Base-by-base conservation (phyloP, 2,329 filamentous ascomycete species). In the Colletotrichum sansevieriae region DNA sequence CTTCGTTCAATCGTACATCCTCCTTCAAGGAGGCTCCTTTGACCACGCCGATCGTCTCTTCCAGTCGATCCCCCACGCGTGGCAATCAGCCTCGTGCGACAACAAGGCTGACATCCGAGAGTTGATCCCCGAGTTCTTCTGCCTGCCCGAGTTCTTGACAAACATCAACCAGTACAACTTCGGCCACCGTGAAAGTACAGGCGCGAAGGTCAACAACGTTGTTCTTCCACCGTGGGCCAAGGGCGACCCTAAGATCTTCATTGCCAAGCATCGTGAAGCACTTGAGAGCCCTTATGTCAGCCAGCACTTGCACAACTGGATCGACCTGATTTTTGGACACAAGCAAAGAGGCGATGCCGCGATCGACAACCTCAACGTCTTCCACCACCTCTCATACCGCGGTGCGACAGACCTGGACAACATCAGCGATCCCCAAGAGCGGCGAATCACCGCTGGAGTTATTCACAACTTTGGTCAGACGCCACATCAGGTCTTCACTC, bases 381-480 rank as follows among this genome's bases (percentile, higher is more conserved):
- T 98, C 81, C 95, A 98, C 72, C 93, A 97, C 77, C 86, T 98
- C 20, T 98, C 95, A 0, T 99, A 99, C 76, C 92, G 95, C 70
- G 97, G 96, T 7, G 94, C 95, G 3, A 97, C 93, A 72, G 93
- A 99, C 77, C 83, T 99, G 4, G 96, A 99, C 78, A 91, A 90
- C 60, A 98, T 99, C 69, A 89, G 91, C 8, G 95, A 98, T 76
- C 92, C 93, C 0, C 89, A 95, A 64, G 95, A 98, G 78, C 88
- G 94, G 49, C 85, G 94, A 7, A 93, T 95, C 5, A 95, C 94
- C 0, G 98, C 97, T 62, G 94, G 94, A 39, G 97, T 98, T 73
- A 98, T 99, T 74, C 95, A 99, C 80, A 98, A 98, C 74, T 99
- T 99, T 78, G 96, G 96, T 0, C 96, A 99, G 78, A 99, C 97